Conservation (phyloP, 306 rosid species). For the Senna siamea region DNA sequence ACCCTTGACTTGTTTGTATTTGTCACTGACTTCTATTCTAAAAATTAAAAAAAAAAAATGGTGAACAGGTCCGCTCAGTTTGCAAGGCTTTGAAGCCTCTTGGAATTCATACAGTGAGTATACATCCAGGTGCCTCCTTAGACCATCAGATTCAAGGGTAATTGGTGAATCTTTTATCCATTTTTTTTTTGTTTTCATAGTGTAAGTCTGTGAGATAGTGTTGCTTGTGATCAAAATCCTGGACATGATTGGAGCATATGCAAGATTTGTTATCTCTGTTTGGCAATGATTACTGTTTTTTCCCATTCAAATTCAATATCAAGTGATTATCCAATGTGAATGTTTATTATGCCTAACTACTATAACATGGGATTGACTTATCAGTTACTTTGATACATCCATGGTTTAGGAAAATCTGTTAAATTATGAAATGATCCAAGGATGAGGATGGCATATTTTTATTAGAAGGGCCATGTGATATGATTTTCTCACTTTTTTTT, state of each 20-base stretch:
- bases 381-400: neutral
- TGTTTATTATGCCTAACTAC: neutral
- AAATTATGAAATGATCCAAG: neutral
- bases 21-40: conserved; percentile 30
- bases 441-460: neutral
- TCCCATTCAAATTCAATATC: neutral
- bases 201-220: conserved; percentile 1
- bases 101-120: conserved; percentile 93
- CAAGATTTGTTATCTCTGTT: conserved; percentile 7
- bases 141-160: conserved; percentile 98
- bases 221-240: conserved; percentile 24
- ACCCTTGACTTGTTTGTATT: conserved; percentile 5
- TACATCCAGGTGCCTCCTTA: conserved; percentile 84
- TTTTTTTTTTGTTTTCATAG: neutral
- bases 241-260: neutral
- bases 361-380: neutral
- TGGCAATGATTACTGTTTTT: neutral
- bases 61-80: conserved; percentile 67
- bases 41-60: conserved; percentile 25
- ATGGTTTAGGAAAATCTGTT: neutral
- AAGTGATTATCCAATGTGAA: neutral
- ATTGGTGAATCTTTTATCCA: conserved; percentile 15
- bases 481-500: neutral
- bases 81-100: conserved; percentile 88
- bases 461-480: neutral